Conservation (phyloP, 768 basidiomycete species). For the Boletellus emodensis region DNA sequence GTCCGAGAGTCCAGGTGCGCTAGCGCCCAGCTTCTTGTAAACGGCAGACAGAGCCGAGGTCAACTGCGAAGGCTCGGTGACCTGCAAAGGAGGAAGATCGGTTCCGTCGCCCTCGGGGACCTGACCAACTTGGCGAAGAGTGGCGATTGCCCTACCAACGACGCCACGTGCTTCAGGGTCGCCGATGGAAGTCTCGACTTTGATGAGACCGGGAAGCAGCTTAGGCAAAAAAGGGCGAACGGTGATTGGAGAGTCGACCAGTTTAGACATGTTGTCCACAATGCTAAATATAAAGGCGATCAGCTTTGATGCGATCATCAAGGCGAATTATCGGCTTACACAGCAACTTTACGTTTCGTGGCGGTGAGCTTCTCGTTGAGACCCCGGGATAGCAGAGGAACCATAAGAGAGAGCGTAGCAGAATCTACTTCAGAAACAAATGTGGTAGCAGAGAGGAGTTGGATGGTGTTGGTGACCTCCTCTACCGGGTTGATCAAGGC, state of each 20-base stretch:
- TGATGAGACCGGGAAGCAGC: slow-evolving; percentile 91
- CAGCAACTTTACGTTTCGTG: slow-evolving; percentile 96
- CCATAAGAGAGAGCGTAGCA: slow-evolving; percentile 95
- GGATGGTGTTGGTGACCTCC: slow-evolving; percentile 94
- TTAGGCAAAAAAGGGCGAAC: slow-evolving; percentile 97
- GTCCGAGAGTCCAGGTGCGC: slow-evolving; percentile 54
- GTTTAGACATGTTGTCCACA: slow-evolving; percentile 97
- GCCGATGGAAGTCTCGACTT: slow-evolving; percentile 91
- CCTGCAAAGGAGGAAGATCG: slow-evolving; percentile 81
- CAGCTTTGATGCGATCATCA: slow-evolving; percentile 15
- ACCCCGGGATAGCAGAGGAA: slow-evolving; percentile 92
- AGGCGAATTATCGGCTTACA: slow-evolving; percentile 48
- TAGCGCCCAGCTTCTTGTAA: slow-evolving; percentile 80
- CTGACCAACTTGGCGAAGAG: slow-evolving; percentile 93
- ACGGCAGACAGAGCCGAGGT: slow-evolving; percentile 63
- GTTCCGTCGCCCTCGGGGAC: slow-evolving; percentile 85
- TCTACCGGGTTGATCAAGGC: slow-evolving; percentile 98
- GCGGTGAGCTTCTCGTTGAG: slow-evolving; percentile 91
- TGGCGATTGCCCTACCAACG: slow-evolving; percentile 86
- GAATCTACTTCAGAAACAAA: slow-evolving; percentile 99
- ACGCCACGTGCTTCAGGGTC: slow-evolving; percentile 98
- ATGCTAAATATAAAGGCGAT: slow-evolving; percentile 51
- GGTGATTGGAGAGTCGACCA: slow-evolving; percentile 91
- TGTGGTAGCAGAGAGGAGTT: slow-evolving; percentile 94
- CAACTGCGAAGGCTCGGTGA: slow-evolving; percentile 66